These are phyloP conservation scores for Geranium brycei DNA, from an alignment of 345 rosid species.

Conservation along the genomic window DNA sequence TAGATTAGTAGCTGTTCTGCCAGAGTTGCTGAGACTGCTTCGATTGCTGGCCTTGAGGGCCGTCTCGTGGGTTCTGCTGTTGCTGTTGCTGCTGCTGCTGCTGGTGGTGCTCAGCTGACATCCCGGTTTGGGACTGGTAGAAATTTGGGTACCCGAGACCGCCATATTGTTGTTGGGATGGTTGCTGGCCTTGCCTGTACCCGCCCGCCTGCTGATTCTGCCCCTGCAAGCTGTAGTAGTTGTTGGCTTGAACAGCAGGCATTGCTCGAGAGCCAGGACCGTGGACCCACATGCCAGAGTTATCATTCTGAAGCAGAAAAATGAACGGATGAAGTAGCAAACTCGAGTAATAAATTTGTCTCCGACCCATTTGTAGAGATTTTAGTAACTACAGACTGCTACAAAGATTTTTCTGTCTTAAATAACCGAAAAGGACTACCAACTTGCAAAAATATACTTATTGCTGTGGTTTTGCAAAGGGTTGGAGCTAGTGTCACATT, in stretches of 20 bases:
- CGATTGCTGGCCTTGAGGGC: conserved; percentile 64
- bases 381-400: too few relatives aligned
- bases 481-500: too few relatives aligned
- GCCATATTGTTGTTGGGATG: conserved; percentile 82
- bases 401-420: too few relatives aligned
- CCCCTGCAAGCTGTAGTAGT: conserved; percentile 79
- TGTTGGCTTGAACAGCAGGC: conserved; percentile 58
- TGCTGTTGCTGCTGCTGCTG: conserved; percentile 32
- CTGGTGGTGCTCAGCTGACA: conserved; percentile 59
- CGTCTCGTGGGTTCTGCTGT: conserved; percentile 62
- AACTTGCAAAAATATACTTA: too few relatives aligned
- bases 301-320: conserved; percentile 49
- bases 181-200: conserved; percentile 77
- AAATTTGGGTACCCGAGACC: conserved; percentile 69
- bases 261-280: conserved; percentile 69
- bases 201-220: conserved; percentile 75
- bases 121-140: conserved; percentile 58
- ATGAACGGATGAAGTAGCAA: background rate
- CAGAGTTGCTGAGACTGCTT: conserved; percentile 83
- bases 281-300: conserved; percentile 76
- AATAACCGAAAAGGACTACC: too few relatives aligned
- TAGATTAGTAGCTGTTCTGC: conserved; percentile 78
- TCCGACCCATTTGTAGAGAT: too few relatives aligned
- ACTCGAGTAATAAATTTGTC: too few relatives aligned
- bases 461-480: too few relatives aligned